Evolutionary conservation across 805 yeast genomes (phyloP).

Genomic region (Isabelozyma rhagii): DNA sequence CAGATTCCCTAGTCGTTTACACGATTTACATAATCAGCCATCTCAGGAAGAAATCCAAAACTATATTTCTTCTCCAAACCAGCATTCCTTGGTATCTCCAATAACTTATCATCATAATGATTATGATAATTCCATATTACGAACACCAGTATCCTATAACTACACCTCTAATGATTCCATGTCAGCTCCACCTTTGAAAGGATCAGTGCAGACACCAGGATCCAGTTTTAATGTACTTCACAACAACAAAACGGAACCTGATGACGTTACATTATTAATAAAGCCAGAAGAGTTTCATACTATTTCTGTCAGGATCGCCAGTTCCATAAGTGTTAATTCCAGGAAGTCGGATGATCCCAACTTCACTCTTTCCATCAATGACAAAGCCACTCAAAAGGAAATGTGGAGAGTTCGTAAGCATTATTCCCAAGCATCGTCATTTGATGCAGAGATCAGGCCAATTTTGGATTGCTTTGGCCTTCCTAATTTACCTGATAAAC

Average conservation of each 20-base stretch:
- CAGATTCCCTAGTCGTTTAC: neutral
- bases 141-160: constrained; percentile 4
- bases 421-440: constrained; percentile 52
- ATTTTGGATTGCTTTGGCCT: constrained; percentile 49
- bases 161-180: neutral
- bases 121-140: neutral
- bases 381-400: constrained; percentile 57
- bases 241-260: constrained; percentile 26
- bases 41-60: constrained; percentile 6
- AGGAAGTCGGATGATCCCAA: constrained; percentile 55
- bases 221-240: constrained; percentile 12
- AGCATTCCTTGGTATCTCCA: constrained; percentile 1
- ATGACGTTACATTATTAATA: constrained; percentile 49
- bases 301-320: constrained; percentile 44
- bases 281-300: constrained; percentile 59
- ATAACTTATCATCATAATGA: neutral
- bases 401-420: constrained; percentile 74
- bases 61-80: constrained; percentile 14
- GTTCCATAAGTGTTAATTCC: constrained; percentile 39
- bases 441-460: constrained; percentile 62
- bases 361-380: constrained; percentile 61
- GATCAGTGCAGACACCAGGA: constrained; percentile 3
- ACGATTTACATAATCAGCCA: constrained; percentile 1
- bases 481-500: constrained; percentile 63
- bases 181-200: neutral